phyloP scores from a whole-genome alignment of 768 basidiomycete species.

The Panaeolus cyanescens region DNA sequence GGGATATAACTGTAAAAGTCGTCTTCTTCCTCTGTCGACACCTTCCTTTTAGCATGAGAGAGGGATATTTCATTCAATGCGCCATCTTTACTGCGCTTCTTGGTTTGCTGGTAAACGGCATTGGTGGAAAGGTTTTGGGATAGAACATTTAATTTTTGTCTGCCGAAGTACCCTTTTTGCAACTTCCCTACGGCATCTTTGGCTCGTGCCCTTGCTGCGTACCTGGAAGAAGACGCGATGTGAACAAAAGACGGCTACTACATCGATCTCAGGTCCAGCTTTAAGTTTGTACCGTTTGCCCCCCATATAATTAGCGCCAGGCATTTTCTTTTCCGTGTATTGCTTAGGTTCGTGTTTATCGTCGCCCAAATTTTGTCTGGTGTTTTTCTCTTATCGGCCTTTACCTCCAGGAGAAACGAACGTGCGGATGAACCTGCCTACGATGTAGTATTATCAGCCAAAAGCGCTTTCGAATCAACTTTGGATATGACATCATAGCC shows the following conservation, averaged over 20 bases:
- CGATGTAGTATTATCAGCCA: too few species aligned
- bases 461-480: too few species aligned
- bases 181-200: slow-evolving; percentile 56
- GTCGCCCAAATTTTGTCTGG: too few species aligned
- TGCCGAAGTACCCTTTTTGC: slow-evolving; percentile 64
- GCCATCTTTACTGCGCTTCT: background rate
- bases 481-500: too few species aligned
- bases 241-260: background rate
- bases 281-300: slow-evolving; percentile 54
- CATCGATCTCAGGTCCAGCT: background rate
- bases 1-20: slow-evolving; percentile 20
- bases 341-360: background rate
- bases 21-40: background rate
- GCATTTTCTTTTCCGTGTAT: slow-evolving; percentile 35
- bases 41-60: slow-evolving; percentile 28
- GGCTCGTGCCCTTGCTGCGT: slow-evolving; percentile 54
- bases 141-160: slow-evolving; percentile 56
- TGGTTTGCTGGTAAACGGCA: background rate
- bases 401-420: too few species aligned
- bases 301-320: slow-evolving; percentile 78
- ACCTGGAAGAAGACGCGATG: slow-evolving; percentile 37
- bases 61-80: slow-evolving; percentile 23
- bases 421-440: too few species aligned
- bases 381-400: too few species aligned
- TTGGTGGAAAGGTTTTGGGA: slow-evolving; percentile 36